These are phyloP conservation scores for Mucor circinelloides DNA, from an alignment of 371 early-diverging fungal species.

Conservation along the genomic window DNA sequence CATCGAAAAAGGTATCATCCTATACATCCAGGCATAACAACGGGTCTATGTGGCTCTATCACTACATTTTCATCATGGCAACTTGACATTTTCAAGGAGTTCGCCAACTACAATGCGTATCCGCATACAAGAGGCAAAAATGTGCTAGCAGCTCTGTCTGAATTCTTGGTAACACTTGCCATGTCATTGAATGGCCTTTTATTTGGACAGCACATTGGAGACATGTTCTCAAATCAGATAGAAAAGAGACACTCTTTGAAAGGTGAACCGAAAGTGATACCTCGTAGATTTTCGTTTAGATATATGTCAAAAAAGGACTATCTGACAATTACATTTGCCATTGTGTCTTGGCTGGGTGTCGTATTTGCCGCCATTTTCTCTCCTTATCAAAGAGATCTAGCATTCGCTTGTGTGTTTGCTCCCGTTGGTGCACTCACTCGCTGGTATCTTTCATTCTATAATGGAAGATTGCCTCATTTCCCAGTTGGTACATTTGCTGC, in stretches of 20 bases:
- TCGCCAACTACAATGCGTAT: slow-evolving; percentile 47
- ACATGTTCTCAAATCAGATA: not conserved
- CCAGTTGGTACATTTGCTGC: slow-evolving; percentile 72
- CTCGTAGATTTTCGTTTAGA: slow-evolving; percentile 23
- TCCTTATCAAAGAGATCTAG: slow-evolving; percentile 34
- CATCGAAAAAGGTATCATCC: slow-evolving; percentile 47
- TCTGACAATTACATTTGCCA: slow-evolving; percentile 22
- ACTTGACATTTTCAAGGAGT: slow-evolving; percentile 56
- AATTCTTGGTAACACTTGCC: slow-evolving; percentile 49
- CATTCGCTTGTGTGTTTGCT: slow-evolving; percentile 57
- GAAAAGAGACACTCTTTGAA: not conserved
- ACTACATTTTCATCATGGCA: slow-evolving; percentile 89
- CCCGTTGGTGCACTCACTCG: slow-evolving; percentile 68
- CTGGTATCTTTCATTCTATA: slow-evolving; percentile 67
- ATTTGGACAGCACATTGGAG: slow-evolving; percentile 53
- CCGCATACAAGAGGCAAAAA: slow-evolving; percentile 41
- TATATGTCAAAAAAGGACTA: slow-evolving; percentile 21
- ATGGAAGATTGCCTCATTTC: slow-evolving; percentile 36
- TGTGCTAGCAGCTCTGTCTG: slow-evolving; percentile 45
- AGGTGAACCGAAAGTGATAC: slow-evolving; percentile 14
- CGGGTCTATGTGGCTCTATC: slow-evolving; percentile 86
- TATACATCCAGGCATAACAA: slow-evolving; percentile 63
- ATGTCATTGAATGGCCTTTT: slow-evolving; percentile 47
- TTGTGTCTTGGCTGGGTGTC: slow-evolving; percentile 46
- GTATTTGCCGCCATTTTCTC: slow-evolving; percentile 39